Evolutionary conservation across 169 alveolate species (phyloP), one percentile per base, ranked within the genome.

Genomic region (Plasmodium cynomolgi): DNA sequence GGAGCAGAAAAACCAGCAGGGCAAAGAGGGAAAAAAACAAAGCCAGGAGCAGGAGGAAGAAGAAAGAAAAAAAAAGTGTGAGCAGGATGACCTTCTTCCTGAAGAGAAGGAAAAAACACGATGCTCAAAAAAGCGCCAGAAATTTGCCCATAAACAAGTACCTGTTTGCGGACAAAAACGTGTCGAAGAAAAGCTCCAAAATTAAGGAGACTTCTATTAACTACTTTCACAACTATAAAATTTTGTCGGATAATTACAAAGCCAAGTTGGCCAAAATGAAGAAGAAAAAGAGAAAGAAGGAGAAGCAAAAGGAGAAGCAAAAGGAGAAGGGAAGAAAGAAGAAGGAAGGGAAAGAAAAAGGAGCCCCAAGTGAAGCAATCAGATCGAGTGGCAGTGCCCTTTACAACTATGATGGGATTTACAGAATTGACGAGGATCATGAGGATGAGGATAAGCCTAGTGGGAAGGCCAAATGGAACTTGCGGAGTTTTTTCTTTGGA

Each of bases 381-480:
- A 50, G 23, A 50, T 13, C 62, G 39, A 56, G 71, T 7, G 37
- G 39, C 17, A 58, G 23, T 26, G 77, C 71, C 37, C 0, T 33
- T 9, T 39, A 54, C 39, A 5, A 50, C 41, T 56, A 86, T 11
- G 23, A 86, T 26, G 72, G 81, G 33, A 75, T 77, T 2, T 86
- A 86, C 17, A 13, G 31, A 2, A 56, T 77, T 11, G 41, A 75
- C 15, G 41, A 75, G 50, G 58, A n/a, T 34, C 47, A 75, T 15
- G 41, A 20, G 37, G 31, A 31, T 34, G 37, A 41, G 68, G 62
- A 33, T 34, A 75, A 13, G 26, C 26, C 33, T 29, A 23, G 23
- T 20, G 47, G 62, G 62, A 34, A 26, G 17, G 17, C 50, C 13
- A 84, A 41, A 20, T 84, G 92, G 92, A 84, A 84, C 11, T 1